Evolutionary conservation across 768 basidiomycete genomes (phyloP), one percentile per base, ranked within the genome.

Genomic region (Chalciporus pseudorubinellus): DNA sequence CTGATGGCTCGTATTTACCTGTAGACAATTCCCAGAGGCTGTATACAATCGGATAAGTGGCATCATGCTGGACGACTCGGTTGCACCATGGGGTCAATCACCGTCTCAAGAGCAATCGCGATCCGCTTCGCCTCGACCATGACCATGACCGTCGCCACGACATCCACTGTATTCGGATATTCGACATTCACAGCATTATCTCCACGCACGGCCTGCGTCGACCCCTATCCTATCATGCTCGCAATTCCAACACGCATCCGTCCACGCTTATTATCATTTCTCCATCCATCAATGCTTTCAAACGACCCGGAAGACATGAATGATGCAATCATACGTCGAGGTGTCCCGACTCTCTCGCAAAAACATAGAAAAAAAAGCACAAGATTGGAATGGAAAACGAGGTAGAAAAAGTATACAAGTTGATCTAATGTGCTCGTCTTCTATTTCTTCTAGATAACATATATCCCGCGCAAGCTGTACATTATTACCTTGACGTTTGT

Each of bases 41-140:
- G 89, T 91, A 48, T 86, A 80, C 61, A 83, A 83, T 64, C 83
- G 89, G 40, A 89, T 92, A 55, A 82, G 86, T 48, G 87, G 87
- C 12, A 87, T 91, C 65, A 78, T 89, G 76, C 75, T 84, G n/a
- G 85, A 87, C 64, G 84, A 87, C 51, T 74, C 83, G 6, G 71
- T 76, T 39, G 72, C 81, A 12, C 74, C 80, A 1, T 77, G 71
- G 77, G 45, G 64, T 12, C 63, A 57, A 45, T 57, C 62, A 6
- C 46, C 63, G 3, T 22, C 46, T 3, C 14, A 24, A 41, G 57
- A 61, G 5, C 66, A 60, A 10, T 31, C 57, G 11, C 38, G 50
- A 6, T 50, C 59, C 0, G 29, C 55, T 8, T 39, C 29, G 3
- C 46, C 33, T 14, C 61, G 48, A 61, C 48, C 44, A 8, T 36